Evolutionary conservation across 768 basidiomycete species (phyloP).

Genomic region (Terana coerulea): DNA sequence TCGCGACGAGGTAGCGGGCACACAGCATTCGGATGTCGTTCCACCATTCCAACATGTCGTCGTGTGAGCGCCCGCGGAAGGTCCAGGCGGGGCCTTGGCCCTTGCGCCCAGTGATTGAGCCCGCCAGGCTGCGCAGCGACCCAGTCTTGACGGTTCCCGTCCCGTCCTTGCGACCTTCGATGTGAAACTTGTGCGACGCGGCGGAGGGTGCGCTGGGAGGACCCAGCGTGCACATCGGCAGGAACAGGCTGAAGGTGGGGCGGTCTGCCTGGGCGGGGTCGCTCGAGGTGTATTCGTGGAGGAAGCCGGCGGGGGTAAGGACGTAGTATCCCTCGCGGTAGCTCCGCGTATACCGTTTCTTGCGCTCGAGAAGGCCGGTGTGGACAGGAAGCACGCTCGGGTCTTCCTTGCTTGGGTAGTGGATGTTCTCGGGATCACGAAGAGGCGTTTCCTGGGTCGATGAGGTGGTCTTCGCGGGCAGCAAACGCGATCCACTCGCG

Average conservation of each 20-base stretch:
- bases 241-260: slow-evolving; percentile 85
- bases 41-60: slow-evolving; percentile 99
- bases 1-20: slow-evolving; percentile 89
- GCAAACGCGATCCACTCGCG: slow-evolving; percentile 96
- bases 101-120: slow-evolving; percentile 25
- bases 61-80: slow-evolving; percentile 83
- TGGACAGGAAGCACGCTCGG: slow-evolving; percentile 83
- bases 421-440: slow-evolving; percentile 68
- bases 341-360: slow-evolving; percentile 88
- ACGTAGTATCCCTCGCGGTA: slow-evolving; percentile 89
- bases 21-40: slow-evolving; percentile 94
- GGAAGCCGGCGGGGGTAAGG: slow-evolving; percentile 92
- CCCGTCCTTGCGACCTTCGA: slow-evolving; percentile 87
- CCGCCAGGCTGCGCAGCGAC: slow-evolving; percentile 35
- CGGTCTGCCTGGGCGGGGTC: slow-evolving; percentile 58
- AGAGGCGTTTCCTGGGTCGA: slow-evolving; percentile 97
- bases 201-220: slow-evolving; percentile 72
- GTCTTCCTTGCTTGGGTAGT: slow-evolving; percentile 90
- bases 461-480: slow-evolving; percentile 87
- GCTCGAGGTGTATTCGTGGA: slow-evolving; percentile 84
- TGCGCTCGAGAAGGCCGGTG: slow-evolving; percentile 87
- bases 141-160: slow-evolving; percentile 61
- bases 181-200: slow-evolving; percentile 92
- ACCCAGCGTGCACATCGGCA: slow-evolving; percentile 93
- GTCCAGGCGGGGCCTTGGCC: slow-evolving; percentile 71